Base-by-base conservation (phyloP, 495 filamentous ascomycete genomes). In the Hyaloscypha hepaticicola region DNA sequence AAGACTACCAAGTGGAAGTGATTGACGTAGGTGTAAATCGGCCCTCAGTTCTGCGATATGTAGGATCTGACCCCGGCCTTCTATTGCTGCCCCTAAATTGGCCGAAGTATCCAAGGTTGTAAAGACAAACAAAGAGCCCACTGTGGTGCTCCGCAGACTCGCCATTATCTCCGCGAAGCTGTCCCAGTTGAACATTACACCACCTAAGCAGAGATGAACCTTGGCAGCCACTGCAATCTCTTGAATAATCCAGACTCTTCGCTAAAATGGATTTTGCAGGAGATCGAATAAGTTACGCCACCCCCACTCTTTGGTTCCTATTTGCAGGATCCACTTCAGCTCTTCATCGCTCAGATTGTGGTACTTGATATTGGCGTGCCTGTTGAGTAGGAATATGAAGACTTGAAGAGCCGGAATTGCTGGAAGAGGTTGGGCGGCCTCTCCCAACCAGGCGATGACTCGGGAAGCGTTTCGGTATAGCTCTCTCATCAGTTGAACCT, bases 231-330 rank as follows among this genome's bases (percentile, higher is more conserved):
- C 8, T 45, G 38, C 38, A 45, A 45, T 45, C 38, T 45, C 38
- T 19, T 45, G 38, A 45, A 45, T 45, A 45, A 45, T 45, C 38
- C 38, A 45, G 38, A 19, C 38, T 45, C 38, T 45, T 45, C 38
- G 38, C 38, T 19, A 45, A 45, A 45, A 45, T 45, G 38, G 38
- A 45, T 45, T 45, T 45, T 45, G 38, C 38, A 45, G 38, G 38
- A 45, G 38, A 45, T 45, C 38, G 38, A 45, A 45, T 45, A 45
- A 45, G 38, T 45, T 45, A 45, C 38, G 38, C 38, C 38, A 45
- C 19, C 38, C 38, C 38, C 38, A 45, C 19, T 45, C 38, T 45
- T 45, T 45, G 38, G 38, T 45, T 45, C 38, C 38, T 45, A 45
- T 45, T 45, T 45, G 38, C 38, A 45, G 19, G 38, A 45, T 45